These are phyloP conservation scores for Arthrobotrys megalospora DNA, from an alignment of 2,329 filamentous ascomycete genomes.

Conservation along the genomic window DNA sequence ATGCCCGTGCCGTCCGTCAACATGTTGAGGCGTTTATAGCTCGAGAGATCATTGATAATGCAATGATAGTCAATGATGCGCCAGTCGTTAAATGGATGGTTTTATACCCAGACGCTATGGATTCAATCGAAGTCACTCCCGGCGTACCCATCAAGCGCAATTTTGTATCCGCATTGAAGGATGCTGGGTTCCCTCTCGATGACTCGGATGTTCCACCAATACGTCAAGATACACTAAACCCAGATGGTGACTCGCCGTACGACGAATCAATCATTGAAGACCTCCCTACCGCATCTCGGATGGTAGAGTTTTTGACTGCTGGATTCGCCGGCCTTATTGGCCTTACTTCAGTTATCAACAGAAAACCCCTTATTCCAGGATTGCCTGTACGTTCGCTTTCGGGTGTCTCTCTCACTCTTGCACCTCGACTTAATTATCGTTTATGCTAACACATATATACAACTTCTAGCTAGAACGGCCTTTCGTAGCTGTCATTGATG, in stretches of 20 bases:
- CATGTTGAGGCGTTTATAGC: constrained; percentile 39
- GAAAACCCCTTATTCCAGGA: background rate
- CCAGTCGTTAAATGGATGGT: constrained; percentile 50
- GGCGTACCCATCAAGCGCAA: constrained; percentile 35
- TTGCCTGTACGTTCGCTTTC: constrained; percentile 12
- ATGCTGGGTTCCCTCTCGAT: constrained; percentile 36
- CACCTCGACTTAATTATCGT: background rate
- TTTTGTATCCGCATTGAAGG: constrained; percentile 44
- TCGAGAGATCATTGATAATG: constrained; percentile 34
- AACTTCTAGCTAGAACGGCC: constrained; percentile 28
- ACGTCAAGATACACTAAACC: background rate
- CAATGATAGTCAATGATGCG: constrained; percentile 44
- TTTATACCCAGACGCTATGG: constrained; percentile 43
- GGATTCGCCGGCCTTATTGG: constrained; percentile 37
- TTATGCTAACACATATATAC: background rate
- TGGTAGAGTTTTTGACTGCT: constrained; percentile 48
- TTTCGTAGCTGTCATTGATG: constrained; percentile 38
- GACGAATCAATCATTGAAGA: constrained; percentile 19
- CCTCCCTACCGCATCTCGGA: constrained; percentile 1
- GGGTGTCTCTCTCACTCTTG: background rate
- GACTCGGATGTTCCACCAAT: constrained; percentile 38
- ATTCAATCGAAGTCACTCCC: constrained; percentile 16
- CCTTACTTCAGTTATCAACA: background rate
- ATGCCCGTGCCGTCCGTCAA: constrained; percentile 29
- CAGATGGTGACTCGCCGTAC: background rate